A percentile compares a stretch with the other conserved stretches of the same genome.
phyloP scores from a whole-genome alignment of 129 eudicot species.

The Lonicera japonica region DNA sequence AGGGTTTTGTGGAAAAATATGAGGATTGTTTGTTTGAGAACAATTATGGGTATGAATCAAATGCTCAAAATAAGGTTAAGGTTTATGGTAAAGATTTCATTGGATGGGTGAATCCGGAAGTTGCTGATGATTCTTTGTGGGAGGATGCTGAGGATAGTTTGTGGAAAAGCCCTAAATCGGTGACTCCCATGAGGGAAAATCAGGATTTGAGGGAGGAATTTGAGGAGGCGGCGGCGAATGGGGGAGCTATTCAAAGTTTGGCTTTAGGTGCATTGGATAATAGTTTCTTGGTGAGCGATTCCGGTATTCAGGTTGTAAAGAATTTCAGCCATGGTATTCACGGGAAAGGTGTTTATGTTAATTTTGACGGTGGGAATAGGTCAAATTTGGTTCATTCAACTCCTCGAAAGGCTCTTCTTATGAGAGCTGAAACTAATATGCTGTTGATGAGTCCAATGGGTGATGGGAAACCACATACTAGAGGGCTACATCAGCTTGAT shows the following conservation, averaged over 20 bases:
- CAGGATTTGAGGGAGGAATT: conserved; percentile 74
- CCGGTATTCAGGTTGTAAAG: conserved; percentile 90
- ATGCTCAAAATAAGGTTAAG: conserved; percentile 56
- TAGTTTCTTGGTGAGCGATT: conserved; percentile 79
- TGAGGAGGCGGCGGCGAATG: conserved; percentile 72
- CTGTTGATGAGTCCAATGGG: conserved; percentile 83
- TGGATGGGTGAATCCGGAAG: conserved; percentile 84
- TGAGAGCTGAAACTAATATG: conserved; percentile 96
- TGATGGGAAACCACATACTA: conserved; percentile 66
- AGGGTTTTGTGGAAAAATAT: conserved; percentile 39
- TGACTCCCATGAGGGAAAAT: conserved; percentile 30
- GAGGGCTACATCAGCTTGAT: conserved; percentile 88
- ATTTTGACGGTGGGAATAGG: conserved; percentile 44
- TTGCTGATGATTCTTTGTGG: conserved; percentile 95
- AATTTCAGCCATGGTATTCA: conserved; percentile 84
- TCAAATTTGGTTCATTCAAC: conserved; percentile 32
- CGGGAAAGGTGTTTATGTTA: conserved; percentile 90
- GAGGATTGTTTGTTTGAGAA: conserved; percentile 88
- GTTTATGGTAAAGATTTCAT: conserved; percentile 87
- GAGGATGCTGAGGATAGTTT: conserved; percentile 76
- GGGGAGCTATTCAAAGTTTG: conserved; percentile 76
- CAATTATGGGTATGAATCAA: conserved; percentile 58
- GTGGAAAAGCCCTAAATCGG: conserved; percentile 34
- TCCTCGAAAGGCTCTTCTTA: conserved; percentile 82
- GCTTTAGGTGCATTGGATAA: conserved; percentile 92